Evolutionary conservation across 768 basidiomycete genomes (phyloP).

Genomic region (Xerocomellus dryophilus): DNA sequence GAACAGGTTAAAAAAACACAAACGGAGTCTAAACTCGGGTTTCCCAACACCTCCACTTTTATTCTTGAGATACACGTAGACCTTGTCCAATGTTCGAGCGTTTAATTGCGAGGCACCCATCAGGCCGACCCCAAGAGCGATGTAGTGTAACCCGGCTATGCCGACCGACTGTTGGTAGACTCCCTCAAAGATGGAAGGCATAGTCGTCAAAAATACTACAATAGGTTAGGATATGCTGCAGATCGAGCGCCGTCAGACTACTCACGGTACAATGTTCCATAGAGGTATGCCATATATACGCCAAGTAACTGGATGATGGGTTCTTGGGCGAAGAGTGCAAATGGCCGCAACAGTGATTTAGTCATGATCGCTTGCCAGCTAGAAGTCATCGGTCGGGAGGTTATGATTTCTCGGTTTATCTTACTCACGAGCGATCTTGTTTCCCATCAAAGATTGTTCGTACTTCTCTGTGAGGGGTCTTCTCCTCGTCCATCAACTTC

Average conservation of each 20-base stretch:
- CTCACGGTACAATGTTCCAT: conserved; percentile 58
- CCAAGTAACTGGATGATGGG: conserved; percentile 68
- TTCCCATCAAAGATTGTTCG: conserved; percentile 46
- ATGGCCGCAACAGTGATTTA: conserved; percentile 63
- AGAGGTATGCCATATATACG: conserved; percentile 67
- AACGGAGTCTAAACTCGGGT: conserved; percentile 54
- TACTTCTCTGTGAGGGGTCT: conserved; percentile 36
- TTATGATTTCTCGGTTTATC: background rate
- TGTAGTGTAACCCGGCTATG: conserved; percentile 65
- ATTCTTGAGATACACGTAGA: conserved; percentile 49
- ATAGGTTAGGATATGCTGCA: background rate
- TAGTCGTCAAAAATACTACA: conserved; percentile 65
- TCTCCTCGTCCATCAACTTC: conserved; percentile 47
- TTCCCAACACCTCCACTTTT: conserved; percentile 53
- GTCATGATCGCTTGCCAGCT: conserved; percentile 54
- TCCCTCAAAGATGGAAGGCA: conserved; percentile 55
- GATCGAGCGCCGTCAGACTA: conserved; percentile 1
- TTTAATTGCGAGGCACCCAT: conserved; percentile 49
- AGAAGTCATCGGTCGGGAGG: background rate
- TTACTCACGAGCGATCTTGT: conserved; percentile 43
- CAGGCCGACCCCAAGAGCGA: conserved; percentile 68
- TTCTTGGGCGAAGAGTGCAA: conserved; percentile 56
- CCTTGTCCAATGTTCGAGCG: conserved; percentile 52
- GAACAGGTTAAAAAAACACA: conserved; percentile 12
- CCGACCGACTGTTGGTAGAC: conserved; percentile 55